A percentile compares a stretch with the other conserved stretches of the same genome.
Evolutionary conservation across 2,329 filamentous ascomycete genomes (phyloP).

Genomic region (Talaromyces sp.): DNA sequence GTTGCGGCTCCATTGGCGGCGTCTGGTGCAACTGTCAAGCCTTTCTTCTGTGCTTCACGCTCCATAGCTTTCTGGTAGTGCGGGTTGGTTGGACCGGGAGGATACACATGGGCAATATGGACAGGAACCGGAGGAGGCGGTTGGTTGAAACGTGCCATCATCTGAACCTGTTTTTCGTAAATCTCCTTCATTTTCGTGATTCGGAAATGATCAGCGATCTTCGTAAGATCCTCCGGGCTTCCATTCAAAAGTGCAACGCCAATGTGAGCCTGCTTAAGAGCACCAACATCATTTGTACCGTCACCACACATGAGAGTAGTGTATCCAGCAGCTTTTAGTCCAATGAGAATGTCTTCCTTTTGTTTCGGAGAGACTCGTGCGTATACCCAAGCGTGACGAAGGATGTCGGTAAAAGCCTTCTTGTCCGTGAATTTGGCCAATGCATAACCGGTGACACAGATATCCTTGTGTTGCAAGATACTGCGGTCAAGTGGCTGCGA

Average conservation of each 20-base stretch:
- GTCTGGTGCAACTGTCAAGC: slow-evolving; percentile 49
- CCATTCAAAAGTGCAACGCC: slow-evolving; percentile 95
- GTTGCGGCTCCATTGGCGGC: slow-evolving; percentile 57
- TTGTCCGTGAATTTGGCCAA: slow-evolving; percentile 83
- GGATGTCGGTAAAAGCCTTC: slow-evolving; percentile 66
- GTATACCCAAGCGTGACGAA: slow-evolving; percentile 94
- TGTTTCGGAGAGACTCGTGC: slow-evolving; percentile 97
- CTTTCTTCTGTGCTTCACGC: slow-evolving; percentile 76
- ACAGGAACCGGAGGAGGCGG: slow-evolving; percentile 86
- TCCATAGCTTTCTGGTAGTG: slow-evolving; percentile 89
- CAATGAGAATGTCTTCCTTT: slow-evolving; percentile 96
- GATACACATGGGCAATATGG: slow-evolving; percentile 89
- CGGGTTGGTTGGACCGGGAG: slow-evolving; percentile 85
- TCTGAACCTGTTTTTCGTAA: slow-evolving; percentile 87
- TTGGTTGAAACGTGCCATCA: slow-evolving; percentile 96
- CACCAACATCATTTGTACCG: slow-evolving; percentile 96
- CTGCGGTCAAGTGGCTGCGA: slow-evolving; percentile 72
- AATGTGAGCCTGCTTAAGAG: slow-evolving; percentile 95
- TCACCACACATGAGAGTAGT: slow-evolving; percentile 98
- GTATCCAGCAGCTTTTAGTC: slow-evolving; percentile 93
- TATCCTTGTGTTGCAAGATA: slow-evolving; percentile 79
- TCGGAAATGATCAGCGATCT: slow-evolving; percentile 87
- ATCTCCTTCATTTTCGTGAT: slow-evolving; percentile 98
- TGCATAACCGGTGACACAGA: slow-evolving; percentile 94
- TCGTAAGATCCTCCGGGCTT: slow-evolving; percentile 81